Conservation (phyloP, 129 eudicot species). For the Apium graveolens region DNA sequence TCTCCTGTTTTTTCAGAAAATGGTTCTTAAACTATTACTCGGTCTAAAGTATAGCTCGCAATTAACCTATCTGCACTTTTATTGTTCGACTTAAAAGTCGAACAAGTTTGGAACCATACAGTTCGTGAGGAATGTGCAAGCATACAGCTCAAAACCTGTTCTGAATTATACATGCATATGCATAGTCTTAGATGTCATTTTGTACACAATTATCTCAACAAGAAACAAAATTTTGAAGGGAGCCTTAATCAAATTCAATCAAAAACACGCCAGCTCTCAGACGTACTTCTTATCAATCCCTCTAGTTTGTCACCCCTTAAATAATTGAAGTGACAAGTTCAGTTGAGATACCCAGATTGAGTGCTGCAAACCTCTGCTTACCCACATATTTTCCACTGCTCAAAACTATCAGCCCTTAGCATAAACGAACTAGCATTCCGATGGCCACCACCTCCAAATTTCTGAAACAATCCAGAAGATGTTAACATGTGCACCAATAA, state of each 20-base stretch:
- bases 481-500: not conserved
- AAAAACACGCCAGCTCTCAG: not conserved
- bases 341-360: not conserved
- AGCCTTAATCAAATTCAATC: not conserved
- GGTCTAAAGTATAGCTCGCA: no score
- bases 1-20: not conserved
- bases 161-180: not conserved
- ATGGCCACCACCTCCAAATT: constrained; percentile 91
- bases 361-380: not conserved
- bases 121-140: not conserved
- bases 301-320: not conserved
- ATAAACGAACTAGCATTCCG: constrained; percentile 84
- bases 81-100: no score
- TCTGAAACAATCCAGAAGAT: constrained; percentile 21
- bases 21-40: no score
- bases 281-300: not conserved
- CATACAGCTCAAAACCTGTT: not conserved
- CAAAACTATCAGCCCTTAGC: constrained; percentile 45
- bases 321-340: not conserved
- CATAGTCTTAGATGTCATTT: not conserved
- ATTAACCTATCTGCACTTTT: no score
- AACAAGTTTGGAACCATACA: no score
- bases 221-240: not conserved
- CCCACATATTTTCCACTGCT: constrained; percentile 47
- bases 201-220: not conserved